A percentile compares a stretch with the other conserved stretches of the same genome.
These are phyloP conservation scores for Botryotinia narcissicola DNA, from an alignment of 2,329 filamentous ascomycete genomes.

Conservation along the genomic window DNA sequence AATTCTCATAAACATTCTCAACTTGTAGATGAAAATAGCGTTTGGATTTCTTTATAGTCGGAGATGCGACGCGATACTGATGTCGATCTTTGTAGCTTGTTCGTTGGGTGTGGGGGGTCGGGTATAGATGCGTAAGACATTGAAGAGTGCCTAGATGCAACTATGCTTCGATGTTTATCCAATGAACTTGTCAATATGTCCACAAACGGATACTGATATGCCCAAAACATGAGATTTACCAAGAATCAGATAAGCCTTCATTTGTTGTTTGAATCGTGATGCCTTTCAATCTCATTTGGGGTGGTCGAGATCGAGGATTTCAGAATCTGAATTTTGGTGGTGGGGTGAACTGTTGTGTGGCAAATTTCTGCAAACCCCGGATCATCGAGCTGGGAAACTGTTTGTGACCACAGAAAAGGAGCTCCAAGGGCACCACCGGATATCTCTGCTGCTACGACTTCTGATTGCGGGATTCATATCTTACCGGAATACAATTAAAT, in stretches of 20 bases:
- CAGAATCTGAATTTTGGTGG: neutral
- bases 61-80: neutral
- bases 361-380: neutral
- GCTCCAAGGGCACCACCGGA: neutral
- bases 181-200: neutral
- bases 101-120: neutral
- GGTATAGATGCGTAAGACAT: neutral
- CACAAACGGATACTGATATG: neutral
- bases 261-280: neutral
- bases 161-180: neutral
- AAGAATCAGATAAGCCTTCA: neutral
- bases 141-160: neutral
- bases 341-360: neutral
- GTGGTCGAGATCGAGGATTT: neutral
- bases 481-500: neutral
- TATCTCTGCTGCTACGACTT: neutral
- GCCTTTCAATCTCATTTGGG: neutral
- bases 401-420: neutral
- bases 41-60: neutral
- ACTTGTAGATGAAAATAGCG: neutral
- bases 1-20: neutral
- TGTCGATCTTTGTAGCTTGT: neutral
- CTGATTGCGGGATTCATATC: neutral
- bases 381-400: neutral
- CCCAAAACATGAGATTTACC: neutral